Conservation (phyloP, 116 monocot species). For the Thalassia testudinum region DNA sequence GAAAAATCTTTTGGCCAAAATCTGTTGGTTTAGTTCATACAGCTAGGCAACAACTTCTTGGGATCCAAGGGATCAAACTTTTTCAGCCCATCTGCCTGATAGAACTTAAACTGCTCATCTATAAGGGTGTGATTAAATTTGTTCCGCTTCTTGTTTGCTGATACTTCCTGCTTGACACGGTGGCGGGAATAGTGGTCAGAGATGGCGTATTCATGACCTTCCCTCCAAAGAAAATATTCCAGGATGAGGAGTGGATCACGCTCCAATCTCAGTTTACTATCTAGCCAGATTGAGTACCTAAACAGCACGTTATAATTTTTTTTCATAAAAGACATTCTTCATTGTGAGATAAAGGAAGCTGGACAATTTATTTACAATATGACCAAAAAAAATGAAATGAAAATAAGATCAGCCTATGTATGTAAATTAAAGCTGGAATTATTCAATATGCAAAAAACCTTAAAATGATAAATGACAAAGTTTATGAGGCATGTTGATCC, state of each 20-base stretch:
- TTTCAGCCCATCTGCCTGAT: slow-evolving; percentile 71
- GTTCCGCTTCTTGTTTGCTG: slow-evolving; percentile 92
- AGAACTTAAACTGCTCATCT: slow-evolving; percentile 74
- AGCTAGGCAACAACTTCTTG: slow-evolving; percentile 65
- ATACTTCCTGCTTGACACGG: slow-evolving; percentile 93
- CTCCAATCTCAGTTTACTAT: slow-evolving; percentile 85
- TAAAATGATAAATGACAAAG: too few relatives aligned
- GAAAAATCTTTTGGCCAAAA: too few relatives aligned
- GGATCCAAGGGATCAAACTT: slow-evolving; percentile 64
- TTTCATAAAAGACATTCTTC: too few relatives aligned
- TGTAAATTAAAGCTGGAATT: too few relatives aligned
- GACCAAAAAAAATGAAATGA: too few relatives aligned
- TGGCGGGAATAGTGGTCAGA: slow-evolving; percentile 96
- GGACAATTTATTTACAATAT: too few relatives aligned
- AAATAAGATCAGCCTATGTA: too few relatives aligned
- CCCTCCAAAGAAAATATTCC: slow-evolving; percentile 94
- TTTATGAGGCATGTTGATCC: too few relatives aligned
- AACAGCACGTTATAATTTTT: too few relatives aligned
- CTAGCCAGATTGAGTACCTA: slow-evolving; percentile 96
- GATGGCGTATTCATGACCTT: slow-evolving; percentile 85
- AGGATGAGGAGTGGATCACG: slow-evolving; percentile 79
- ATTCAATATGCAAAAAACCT: too few relatives aligned
- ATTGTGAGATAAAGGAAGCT: too few relatives aligned
- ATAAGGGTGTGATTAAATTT: slow-evolving; percentile 91
- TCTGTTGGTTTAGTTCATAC: slow-evolving; percentile 17